Percentiles rank a stretch among this genome's conserved stretches.
Conservation (phyloP, 352 stramenopile species). For the Phytophthora melonis region DNA sequence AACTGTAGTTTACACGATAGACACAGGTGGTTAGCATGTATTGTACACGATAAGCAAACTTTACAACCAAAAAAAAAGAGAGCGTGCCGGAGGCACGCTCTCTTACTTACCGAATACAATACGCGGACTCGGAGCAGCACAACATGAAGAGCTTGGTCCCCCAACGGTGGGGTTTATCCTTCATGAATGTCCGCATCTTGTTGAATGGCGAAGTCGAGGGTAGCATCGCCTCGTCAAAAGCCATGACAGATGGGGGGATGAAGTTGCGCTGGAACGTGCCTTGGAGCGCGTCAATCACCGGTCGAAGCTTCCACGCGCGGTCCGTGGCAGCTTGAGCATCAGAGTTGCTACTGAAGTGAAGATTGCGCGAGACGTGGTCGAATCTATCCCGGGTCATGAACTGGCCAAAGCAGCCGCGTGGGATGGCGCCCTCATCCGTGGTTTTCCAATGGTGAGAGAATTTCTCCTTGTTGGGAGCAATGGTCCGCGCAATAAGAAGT, state of each 20-base stretch:
- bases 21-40: not conserved
- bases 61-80: slow-evolving; percentile 7
- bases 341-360: not conserved
- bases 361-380: not conserved
- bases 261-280: too few species aligned
- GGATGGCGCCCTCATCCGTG: not conserved
- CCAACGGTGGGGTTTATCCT: not conserved
- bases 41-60: slow-evolving; percentile 16
- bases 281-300: not conserved
- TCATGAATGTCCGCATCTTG: slow-evolving; percentile 4
- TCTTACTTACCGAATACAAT: slow-evolving; percentile 5
- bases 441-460: not conserved
- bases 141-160: slow-evolving; percentile 10
- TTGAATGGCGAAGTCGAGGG: not conserved
- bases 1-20: not conserved
- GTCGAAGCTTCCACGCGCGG: not conserved
- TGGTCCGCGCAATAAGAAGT: slow-evolving; percentile 6
- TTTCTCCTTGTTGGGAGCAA: not conserved
- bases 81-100: slow-evolving; percentile 6
- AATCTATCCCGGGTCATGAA: not conserved
- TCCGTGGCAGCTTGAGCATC: not conserved
- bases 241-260: not conserved
- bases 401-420: not conserved
- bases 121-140: slow-evolving; percentile 1
- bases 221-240: slow-evolving; percentile 6